These are phyloP conservation scores for Pythium sukuiense DNA, from an alignment of 352 stramenopile species.

Conservation along the genomic window DNA sequence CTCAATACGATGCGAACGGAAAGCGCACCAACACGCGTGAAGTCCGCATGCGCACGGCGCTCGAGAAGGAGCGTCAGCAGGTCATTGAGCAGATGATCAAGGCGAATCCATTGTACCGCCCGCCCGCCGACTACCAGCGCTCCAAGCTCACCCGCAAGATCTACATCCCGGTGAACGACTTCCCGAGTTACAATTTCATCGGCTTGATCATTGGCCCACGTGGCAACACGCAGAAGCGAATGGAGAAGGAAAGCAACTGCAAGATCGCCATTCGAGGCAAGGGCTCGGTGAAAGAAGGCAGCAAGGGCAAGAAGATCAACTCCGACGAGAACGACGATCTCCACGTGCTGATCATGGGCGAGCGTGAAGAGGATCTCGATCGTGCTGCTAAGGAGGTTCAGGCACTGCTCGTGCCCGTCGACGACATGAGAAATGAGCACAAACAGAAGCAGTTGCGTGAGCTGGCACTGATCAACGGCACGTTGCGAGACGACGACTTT, in stretches of 20 bases:
- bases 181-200: slow-evolving; percentile 99
- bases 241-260: slow-evolving; percentile 98
- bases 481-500: slow-evolving; percentile 96
- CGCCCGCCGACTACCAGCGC: slow-evolving; percentile 86
- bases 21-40: slow-evolving; percentile 97
- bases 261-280: slow-evolving; percentile 98
- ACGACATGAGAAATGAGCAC: slow-evolving; percentile 94
- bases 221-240: slow-evolving; percentile 98
- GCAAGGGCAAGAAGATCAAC: slow-evolving; percentile 91
- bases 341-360: slow-evolving; percentile 93
- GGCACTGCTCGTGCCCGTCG: slow-evolving; percentile 89
- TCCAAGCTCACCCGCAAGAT: slow-evolving; percentile 96
- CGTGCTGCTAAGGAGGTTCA: slow-evolving; percentile 88
- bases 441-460: slow-evolving; percentile 99
- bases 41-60: slow-evolving; percentile 90
- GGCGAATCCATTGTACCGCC: slow-evolving; percentile 91
- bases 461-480: slow-evolving; percentile 99
- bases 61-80: slow-evolving; percentile 90
- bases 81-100: slow-evolving; percentile 96
- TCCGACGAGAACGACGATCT: slow-evolving; percentile 96
- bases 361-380: slow-evolving; percentile 87
- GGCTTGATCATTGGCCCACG: slow-evolving; percentile 98
- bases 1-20: slow-evolving; percentile 95
- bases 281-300: slow-evolving; percentile 97
- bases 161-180: slow-evolving; percentile 97